A percentile compares a stretch with the other conserved stretches of the same genome.
phyloP scores from a whole-genome alignment of 768 basidiomycete genomes.

The Tylopilus sp. region DNA sequence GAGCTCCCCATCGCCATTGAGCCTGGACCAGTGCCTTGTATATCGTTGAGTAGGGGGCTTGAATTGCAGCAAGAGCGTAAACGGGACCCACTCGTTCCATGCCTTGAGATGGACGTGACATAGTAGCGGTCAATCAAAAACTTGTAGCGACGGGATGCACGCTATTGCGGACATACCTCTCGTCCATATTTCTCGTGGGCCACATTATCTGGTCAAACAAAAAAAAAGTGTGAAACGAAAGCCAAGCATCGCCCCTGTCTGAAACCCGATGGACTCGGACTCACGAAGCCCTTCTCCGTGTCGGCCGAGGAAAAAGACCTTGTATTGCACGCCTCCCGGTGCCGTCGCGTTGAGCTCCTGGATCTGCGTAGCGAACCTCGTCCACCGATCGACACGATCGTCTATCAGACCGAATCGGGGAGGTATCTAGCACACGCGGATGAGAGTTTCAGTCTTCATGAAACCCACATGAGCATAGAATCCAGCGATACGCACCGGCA shows the following conservation, averaged over 20 bases:
- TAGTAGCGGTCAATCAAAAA: not conserved
- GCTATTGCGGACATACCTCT: slow-evolving; percentile 18
- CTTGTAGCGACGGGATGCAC: not conserved
- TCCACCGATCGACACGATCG: slow-evolving; percentile 45
- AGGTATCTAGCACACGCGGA: not conserved
- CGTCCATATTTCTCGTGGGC: slow-evolving; percentile 58
- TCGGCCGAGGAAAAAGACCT: slow-evolving; percentile 58
- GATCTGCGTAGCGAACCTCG: slow-evolving; percentile 37
- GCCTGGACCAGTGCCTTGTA: slow-evolving; percentile 44
- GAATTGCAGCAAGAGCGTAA: not conserved
- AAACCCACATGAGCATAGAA: not conserved
- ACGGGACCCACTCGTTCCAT: slow-evolving; percentile 4
- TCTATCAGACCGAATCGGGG: slow-evolving; percentile 6
- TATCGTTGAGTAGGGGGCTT: not conserved
- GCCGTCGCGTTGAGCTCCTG: slow-evolving; percentile 26
- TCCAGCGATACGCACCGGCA: not conserved
- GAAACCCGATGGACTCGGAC: not conserved
- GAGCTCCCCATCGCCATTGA: slow-evolving; percentile 48
- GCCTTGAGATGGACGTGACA: not conserved
- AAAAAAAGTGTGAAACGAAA: not conserved
- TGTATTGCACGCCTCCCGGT: slow-evolving; percentile 26
- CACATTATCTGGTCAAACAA: slow-evolving; percentile 53
- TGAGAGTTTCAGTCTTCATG: not conserved
- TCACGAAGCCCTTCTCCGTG: slow-evolving; percentile 48
- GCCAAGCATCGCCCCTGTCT: not conserved